Base-by-base conservation (phyloP, 2,329 filamentous ascomycete genomes). In the Lasiodiplodia theobromae region DNA sequence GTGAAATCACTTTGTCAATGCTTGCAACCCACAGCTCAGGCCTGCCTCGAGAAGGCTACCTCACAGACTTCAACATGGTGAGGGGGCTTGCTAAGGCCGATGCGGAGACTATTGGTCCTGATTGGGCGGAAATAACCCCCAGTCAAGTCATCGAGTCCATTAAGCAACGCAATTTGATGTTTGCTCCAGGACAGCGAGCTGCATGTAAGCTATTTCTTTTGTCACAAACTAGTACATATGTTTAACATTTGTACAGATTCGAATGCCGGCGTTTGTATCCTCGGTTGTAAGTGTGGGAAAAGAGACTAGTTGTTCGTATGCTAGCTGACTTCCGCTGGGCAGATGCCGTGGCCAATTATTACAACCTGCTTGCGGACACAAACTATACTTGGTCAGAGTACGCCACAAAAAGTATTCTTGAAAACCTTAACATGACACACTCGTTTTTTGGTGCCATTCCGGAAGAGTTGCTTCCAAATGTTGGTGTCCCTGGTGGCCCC, bases 21-120 rank as follows among this genome's bases (percentile, higher is more conserved):
- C 70, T 77, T n/a, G 75, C 74, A 4, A 76, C 73, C n/a, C 75
- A 78, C 21, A 78, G 69, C 10, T 72, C 74, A 5, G 76, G 76
- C 1, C 57, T 77, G 10, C 70, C 75, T 10, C 53, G 76, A 14
- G 76, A 78, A 37, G 74, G 74, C n/a, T 78, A 75, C 53, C 73
- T 71, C 14, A 77, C 76, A 1, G 69, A 69, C 5, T 78, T 77
- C 68, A 74, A 78, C 47, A 72, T 76, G 71, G 68, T 78, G 1
- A 38, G 72, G 0, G 72, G 68, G 4, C 70, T 68, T 1, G 73
- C 74, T 0, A 77, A 74, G 57, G 76, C 73, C 2, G 72, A 75
- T 64, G 56, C 72, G 1, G 56, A 67, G 7, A 73, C 71, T 2
- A 77, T 77, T 47, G 76, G 76, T n/a, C 70, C 69, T 3, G 69